A percentile compares a stretch with the other conserved stretches of the same genome.
Evolutionary conservation across 1,284 basidiomycete genomes (phyloP).

Genomic region (Cryptococcus sp.): DNA sequence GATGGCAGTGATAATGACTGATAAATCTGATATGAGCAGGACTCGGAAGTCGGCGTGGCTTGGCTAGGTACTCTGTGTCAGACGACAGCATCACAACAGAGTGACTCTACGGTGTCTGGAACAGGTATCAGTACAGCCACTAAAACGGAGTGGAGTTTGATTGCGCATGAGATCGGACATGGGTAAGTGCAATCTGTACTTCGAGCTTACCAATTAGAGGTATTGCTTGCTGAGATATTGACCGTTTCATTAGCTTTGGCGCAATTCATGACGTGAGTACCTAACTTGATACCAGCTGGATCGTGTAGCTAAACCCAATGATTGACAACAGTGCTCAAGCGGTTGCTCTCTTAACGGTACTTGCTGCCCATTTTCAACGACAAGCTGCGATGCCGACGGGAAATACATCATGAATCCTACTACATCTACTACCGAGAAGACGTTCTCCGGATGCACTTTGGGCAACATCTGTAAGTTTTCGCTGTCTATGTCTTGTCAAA

Average conservation of each 20-base stretch:
- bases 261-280: slow-evolving; percentile 72
- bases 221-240: slow-evolving; percentile 55
- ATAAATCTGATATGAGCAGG: slow-evolving; percentile 20
- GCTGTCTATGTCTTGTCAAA: not conserved
- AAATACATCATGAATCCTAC: slow-evolving; percentile 80
- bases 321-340: slow-evolving; percentile 60
- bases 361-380: slow-evolving; percentile 72
- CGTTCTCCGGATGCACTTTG: slow-evolving; percentile 76
- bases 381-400: slow-evolving; percentile 66
- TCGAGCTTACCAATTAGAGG: not conserved
- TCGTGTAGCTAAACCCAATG: slow-evolving; percentile 1
- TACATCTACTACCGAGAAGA: slow-evolving; percentile 64
- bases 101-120: slow-evolving; percentile 67
- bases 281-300: not conserved
- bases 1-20: slow-evolving; percentile 22
- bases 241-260: slow-evolving; percentile 65
- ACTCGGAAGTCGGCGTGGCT: slow-evolving; percentile 78
- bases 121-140: slow-evolving; percentile 78
- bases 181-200: slow-evolving; percentile 21
- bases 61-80: slow-evolving; percentile 81
- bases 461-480: slow-evolving; percentile 79
- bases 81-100: slow-evolving; percentile 57
- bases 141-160: slow-evolving; percentile 64
- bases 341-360: slow-evolving; percentile 62
- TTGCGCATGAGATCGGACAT: slow-evolving; percentile 78